phyloP scores from a whole-genome alignment of 2,329 filamentous ascomycete genomes.

The Apiospora kogelbergensis region DNA sequence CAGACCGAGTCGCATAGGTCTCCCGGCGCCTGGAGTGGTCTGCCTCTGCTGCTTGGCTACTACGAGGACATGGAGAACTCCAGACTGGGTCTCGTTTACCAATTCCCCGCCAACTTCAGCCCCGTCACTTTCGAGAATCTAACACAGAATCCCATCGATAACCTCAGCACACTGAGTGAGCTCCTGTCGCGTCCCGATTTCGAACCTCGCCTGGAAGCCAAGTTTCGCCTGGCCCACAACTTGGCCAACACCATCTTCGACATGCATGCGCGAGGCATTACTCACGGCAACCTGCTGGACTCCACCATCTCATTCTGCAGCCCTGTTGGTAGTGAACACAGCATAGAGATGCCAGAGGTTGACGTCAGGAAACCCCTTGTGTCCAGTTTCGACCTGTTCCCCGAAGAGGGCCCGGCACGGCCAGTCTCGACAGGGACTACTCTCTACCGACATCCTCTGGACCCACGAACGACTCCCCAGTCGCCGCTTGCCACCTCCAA shows the following conservation, averaged over 20 bases:
- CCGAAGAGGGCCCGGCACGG: slow-evolving; percentile 38
- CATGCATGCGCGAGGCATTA: slow-evolving; percentile 67
- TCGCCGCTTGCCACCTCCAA: slow-evolving; percentile 49
- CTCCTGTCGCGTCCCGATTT: slow-evolving; percentile 52
- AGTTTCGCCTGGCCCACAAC: slow-evolving; percentile 73
- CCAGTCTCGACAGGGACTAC: slow-evolving; percentile 30
- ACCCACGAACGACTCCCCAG: slow-evolving; percentile 50
- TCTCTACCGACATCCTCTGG: slow-evolving; percentile 67
- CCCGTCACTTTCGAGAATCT: slow-evolving; percentile 53
- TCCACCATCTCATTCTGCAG: slow-evolving; percentile 67
- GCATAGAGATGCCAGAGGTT: slow-evolving; percentile 45
- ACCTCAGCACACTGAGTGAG: slow-evolving; percentile 53
- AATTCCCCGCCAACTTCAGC: slow-evolving; percentile 66
- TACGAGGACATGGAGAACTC: slow-evolving; percentile 73
- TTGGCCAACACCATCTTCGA: slow-evolving; percentile 72
- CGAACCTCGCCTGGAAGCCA: slow-evolving; percentile 71
- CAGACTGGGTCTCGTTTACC: slow-evolving; percentile 73
- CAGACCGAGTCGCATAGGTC: slow-evolving; percentile 53
- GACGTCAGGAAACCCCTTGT: slow-evolving; percentile 69
- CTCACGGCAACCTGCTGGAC: slow-evolving; percentile 69
- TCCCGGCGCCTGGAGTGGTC: slow-evolving; percentile 58
- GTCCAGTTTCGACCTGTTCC: slow-evolving; percentile 75
- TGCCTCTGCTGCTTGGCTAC: slow-evolving; percentile 64
- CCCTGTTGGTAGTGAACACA: slow-evolving; percentile 40
- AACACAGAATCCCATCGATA: slow-evolving; percentile 50